These are phyloP conservation scores for Purshia tridentata DNA, from an alignment of 306 rosid species.

Conservation along the genomic window DNA sequence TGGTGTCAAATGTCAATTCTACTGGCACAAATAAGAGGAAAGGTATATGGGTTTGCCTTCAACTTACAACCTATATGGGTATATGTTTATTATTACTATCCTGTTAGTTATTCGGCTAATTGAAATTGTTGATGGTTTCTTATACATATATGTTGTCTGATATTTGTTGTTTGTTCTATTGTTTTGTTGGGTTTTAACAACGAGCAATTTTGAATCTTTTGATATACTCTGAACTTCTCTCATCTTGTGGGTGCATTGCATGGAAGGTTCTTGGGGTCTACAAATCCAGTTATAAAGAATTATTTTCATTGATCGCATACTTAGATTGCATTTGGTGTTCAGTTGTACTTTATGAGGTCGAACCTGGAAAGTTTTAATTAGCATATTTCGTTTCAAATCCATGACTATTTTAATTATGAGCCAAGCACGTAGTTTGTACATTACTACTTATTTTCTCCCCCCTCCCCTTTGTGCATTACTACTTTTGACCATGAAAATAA, in stretches of 20 bases:
- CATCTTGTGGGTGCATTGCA: neutral
- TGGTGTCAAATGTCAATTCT: constrained; percentile 36
- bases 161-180: neutral
- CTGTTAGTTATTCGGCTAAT: neutral
- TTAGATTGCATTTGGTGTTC: neutral
- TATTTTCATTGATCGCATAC: neutral
- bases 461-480: too few species aligned
- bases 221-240: neutral
- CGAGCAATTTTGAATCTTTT: neutral
- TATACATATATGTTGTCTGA: neutral
- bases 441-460: neutral
- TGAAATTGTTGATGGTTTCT: neutral
- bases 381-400: neutral
- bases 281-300: neutral
- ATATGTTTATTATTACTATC: neutral
- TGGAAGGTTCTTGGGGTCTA: neutral
- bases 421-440: neutral
- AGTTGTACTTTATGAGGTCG: neutral
- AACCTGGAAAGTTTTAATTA: neutral
- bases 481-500: neutral
- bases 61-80: neutral
- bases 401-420: neutral
- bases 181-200: neutral
- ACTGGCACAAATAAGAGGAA: constrained; percentile 57
- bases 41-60: constrained; percentile 33